Conservation (phyloP, 2,329 filamentous ascomycete species). For the Byssochlamys sp. region DNA sequence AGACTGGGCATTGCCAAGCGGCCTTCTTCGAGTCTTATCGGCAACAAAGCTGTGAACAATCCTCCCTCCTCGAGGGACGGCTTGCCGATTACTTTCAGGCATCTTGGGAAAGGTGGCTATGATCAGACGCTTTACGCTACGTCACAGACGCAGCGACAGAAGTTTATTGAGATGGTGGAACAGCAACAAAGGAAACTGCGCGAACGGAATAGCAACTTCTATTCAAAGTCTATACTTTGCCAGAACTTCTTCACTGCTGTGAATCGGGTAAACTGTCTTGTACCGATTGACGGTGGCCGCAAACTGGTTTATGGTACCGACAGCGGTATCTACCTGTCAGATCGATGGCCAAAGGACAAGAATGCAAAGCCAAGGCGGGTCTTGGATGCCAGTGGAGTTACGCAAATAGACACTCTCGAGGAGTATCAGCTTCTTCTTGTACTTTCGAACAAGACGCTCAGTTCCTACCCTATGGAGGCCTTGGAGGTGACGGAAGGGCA, state of each 20-base stretch:
- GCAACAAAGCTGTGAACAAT: conserved; percentile 44
- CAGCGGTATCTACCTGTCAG: conserved; percentile 81
- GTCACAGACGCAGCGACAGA: conserved; percentile 76
- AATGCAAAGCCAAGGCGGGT: conserved; percentile 66
- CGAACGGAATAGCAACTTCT: conserved; percentile 60
- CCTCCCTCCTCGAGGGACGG: conserved; percentile 56
- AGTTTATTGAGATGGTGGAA: conserved; percentile 95
- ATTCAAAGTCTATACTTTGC: conserved; percentile 59
- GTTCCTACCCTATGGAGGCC: conserved; percentile 78
- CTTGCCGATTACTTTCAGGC: conserved; percentile 90
- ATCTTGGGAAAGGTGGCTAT: conserved; percentile 91
- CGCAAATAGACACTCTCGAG: conserved; percentile 90
- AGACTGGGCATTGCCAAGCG: conserved; percentile 70
- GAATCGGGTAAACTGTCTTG: conserved; percentile 88
- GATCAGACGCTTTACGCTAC: conserved; percentile 81
- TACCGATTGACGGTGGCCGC: conserved; percentile 85
- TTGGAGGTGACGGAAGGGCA: conserved; percentile 70
- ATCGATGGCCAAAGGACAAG: conserved; percentile 77
- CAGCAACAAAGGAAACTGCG: conserved; percentile 77
- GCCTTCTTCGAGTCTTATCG: conserved; percentile 74
- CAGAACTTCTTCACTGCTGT: conserved; percentile 83
- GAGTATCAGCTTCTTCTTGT: conserved; percentile 88
- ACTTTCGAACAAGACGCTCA: conserved; percentile 81
- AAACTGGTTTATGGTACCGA: conserved; percentile 94
- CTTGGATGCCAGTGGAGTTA: conserved; percentile 76